Evolutionary conservation across 106 monocot genomes (phyloP).

Genomic region (Xerophyta viscosa): DNA sequence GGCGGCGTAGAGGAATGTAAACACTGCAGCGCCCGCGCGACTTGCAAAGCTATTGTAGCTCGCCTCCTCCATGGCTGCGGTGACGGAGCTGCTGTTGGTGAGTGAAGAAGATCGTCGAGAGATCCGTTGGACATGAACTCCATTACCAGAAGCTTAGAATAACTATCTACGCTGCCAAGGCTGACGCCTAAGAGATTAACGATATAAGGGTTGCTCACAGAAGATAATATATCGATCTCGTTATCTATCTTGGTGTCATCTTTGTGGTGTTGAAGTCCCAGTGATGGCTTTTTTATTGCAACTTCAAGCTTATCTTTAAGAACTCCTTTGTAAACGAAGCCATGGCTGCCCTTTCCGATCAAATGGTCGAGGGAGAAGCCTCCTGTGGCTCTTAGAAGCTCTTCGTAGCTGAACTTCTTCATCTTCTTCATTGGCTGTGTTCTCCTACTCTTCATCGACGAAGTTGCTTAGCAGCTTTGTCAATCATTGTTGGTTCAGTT

Average conservation of each 20-base stretch:
- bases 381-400: slow-evolving; percentile 46
- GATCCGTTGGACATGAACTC: slow-evolving; percentile 87
- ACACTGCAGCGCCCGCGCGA: slow-evolving; percentile 43
- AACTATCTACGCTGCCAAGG: not conserved
- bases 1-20: slow-evolving; percentile 44
- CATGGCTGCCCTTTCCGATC: slow-evolving; percentile 93
- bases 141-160: slow-evolving; percentile 44
- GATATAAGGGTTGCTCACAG: slow-evolving; percentile 24
- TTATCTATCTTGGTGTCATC: slow-evolving; percentile 36
- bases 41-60: slow-evolving; percentile 26
- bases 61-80: slow-evolving; percentile 40
- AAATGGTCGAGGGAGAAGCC: slow-evolving; percentile 49
- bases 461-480: not conserved
- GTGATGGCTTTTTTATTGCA: slow-evolving; percentile 46
- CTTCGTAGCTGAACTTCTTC: slow-evolving; percentile 61
- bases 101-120: slow-evolving; percentile 64
- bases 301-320: slow-evolving; percentile 38
- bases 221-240: slow-evolving; percentile 54
- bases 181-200: slow-evolving; percentile 53
- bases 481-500: not conserved
- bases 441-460: not conserved
- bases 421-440: slow-evolving; percentile 10
- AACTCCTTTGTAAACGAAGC: slow-evolving; percentile 56
- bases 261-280: not conserved
- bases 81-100: slow-evolving; percentile 17